These are phyloP conservation scores for Exophiala phaeomuriformis DNA, from an alignment of 2,329 filamentous ascomycete species.

Conservation along the genomic window DNA sequence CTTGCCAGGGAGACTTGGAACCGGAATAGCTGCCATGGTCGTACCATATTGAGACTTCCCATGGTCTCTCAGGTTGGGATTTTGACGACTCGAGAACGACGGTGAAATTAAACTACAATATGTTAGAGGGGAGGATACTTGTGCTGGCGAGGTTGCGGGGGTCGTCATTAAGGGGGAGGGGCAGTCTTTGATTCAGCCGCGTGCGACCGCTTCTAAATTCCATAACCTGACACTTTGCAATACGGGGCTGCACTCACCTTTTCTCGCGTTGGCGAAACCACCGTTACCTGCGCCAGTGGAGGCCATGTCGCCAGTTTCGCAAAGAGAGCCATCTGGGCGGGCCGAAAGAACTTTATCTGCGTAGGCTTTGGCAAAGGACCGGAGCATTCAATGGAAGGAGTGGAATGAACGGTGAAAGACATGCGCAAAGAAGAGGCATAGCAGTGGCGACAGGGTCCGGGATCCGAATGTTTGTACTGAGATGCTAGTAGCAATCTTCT, in stretches of 20 bases:
- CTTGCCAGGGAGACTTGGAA: constrained; percentile 43
- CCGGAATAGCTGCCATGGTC: constrained; percentile 47
- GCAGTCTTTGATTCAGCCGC: neutral
- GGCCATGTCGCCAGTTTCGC: constrained; percentile 58
- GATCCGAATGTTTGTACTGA: neutral
- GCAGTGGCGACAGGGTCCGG: neutral
- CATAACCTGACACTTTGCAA: neutral
- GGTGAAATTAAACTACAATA: constrained; percentile 50
- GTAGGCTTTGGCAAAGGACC: constrained; percentile 23
- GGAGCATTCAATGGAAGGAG: constrained; percentile 8
- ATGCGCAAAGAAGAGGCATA: constrained; percentile 13
- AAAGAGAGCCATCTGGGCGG: constrained; percentile 44
- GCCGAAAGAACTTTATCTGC: constrained; percentile 32
- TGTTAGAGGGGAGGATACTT: neutral
- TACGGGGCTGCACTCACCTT: constrained; percentile 30
- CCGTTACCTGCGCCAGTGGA: constrained; percentile 66
- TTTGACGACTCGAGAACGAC: constrained; percentile 61
- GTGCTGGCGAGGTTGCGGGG: neutral
- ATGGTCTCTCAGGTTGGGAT: constrained; percentile 49
- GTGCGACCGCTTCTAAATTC: too few relatives aligned
- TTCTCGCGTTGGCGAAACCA: constrained; percentile 41
- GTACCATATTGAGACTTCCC: constrained; percentile 72
- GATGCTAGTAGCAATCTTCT: neutral
- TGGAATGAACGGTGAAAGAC: constrained; percentile 15
- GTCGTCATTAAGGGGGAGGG: constrained; percentile 5